Evolutionary conservation across 164 flowering plant genomes (phyloP).

Genomic region (Platanus orientalis): DNA sequence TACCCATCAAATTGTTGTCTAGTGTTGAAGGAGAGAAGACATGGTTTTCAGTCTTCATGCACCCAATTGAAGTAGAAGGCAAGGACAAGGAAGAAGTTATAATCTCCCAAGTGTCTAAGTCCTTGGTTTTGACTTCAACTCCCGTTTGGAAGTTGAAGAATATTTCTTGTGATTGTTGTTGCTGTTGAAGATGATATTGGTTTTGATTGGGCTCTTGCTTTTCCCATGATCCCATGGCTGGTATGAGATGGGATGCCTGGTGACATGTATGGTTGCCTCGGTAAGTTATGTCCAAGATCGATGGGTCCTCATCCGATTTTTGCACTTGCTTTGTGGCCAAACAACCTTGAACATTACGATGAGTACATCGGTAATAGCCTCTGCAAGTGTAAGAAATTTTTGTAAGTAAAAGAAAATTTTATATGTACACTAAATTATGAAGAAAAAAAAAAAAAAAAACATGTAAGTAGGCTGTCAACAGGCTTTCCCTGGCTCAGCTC

Average conservation of each 20-base stretch:
- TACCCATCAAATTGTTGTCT: conserved; percentile 23
- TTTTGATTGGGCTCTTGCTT: conserved; percentile 2
- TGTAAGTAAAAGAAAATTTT: too few relatives aligned
- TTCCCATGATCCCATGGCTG: conserved; percentile 5
- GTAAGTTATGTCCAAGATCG: conserved; percentile 69
- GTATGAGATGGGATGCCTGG: conserved; percentile 21
- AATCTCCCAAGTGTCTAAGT: conserved; percentile 29
- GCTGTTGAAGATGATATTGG: conserved; percentile 6
- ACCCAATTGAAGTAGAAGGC: conserved; percentile 26
- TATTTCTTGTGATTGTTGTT: conserved; percentile 17
- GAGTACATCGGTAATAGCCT: conserved; percentile 92
- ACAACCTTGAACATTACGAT: conserved; percentile 59
- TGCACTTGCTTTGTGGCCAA: conserved; percentile 94
- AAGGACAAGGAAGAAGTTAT: conserved; percentile 31
- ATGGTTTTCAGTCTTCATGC: conserved; percentile 16
- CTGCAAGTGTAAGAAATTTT: conserved; percentile 49
- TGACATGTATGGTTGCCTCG: conserved; percentile 68
- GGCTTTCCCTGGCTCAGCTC: too few relatives aligned
- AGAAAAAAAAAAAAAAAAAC: too few relatives aligned
- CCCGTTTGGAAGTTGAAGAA: conserved; percentile 26
- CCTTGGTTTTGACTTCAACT: conserved; percentile 36
- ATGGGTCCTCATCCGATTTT: conserved; percentile 74
- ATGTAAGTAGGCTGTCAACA: too few relatives aligned
- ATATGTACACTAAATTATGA: too few relatives aligned
- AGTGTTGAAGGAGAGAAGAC: conserved; percentile 19